phyloP scores from a whole-genome alignment of 257 asterid genomes.

The Solanum sejunctum region DNA sequence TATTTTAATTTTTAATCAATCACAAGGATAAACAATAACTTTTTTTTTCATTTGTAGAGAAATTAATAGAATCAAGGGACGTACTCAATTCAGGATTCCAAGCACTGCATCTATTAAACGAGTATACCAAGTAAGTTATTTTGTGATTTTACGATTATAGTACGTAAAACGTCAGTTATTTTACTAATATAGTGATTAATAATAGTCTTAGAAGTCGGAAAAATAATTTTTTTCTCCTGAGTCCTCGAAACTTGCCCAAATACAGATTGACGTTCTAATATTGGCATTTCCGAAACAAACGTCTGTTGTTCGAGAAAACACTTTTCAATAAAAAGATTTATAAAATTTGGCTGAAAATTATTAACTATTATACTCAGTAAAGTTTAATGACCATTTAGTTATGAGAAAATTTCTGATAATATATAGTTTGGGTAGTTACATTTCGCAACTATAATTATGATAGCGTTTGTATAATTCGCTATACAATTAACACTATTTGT shows the following conservation, averaged over 20 bases:
- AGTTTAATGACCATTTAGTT: neutral
- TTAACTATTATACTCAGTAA: neutral
- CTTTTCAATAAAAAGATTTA: too few relatives aligned
- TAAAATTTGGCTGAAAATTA: neutral
- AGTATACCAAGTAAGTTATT: conserved; percentile 27
- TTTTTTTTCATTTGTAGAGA: conserved; percentile 23
- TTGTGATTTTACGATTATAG: neutral
- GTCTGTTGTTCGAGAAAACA: too few relatives aligned
- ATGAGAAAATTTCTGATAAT: too few relatives aligned
- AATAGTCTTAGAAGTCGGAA: too few relatives aligned
- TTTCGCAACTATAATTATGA: too few relatives aligned
- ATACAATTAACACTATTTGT: too few relatives aligned
- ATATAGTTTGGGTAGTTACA: too few relatives aligned
- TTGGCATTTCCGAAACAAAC: neutral
- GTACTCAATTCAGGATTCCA: conserved; percentile 61
- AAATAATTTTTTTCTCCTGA: too few relatives aligned
- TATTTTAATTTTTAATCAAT: too few relatives aligned
- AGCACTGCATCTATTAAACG: conserved; percentile 17
- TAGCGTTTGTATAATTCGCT: too few relatives aligned
- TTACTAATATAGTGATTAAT: neutral
- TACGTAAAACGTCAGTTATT: neutral
- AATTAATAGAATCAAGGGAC: conserved; percentile 42
- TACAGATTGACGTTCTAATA: neutral
- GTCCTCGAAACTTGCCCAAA: neutral
- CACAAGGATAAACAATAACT: neutral